These are phyloP conservation scores for Penicillium soppii DNA, from an alignment of 495 filamentous ascomycete species.

Conservation along the genomic window DNA sequence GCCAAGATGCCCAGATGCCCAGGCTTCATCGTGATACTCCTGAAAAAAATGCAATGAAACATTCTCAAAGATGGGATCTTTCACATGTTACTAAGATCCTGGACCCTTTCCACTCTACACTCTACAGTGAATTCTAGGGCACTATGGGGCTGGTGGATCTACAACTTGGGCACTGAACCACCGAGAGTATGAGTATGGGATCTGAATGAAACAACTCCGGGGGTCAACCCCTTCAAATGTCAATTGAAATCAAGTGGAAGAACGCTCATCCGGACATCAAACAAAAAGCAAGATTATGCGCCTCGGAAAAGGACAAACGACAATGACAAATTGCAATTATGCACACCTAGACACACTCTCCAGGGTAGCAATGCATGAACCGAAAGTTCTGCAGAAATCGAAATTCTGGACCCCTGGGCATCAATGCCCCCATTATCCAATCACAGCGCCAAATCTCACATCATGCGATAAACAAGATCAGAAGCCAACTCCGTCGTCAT, in stretches of 20 bases:
- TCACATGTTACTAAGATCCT: not conserved
- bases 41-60: not conserved
- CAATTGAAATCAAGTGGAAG: not conserved
- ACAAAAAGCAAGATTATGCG: slow-evolving; percentile 11
- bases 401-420: slow-evolving; percentile 3
- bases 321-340: slow-evolving; percentile 9
- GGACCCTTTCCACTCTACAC: not conserved
- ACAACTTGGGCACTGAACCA: no score
- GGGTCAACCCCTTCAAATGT: not conserved
- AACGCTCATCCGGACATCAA: not conserved
- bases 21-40: slow-evolving; percentile 6
- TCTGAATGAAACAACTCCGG: not conserved
- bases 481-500: slow-evolving; percentile 43
- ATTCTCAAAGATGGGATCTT: not conserved
- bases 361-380: slow-evolving; percentile 7
- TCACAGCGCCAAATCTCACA: slow-evolving; percentile 23
- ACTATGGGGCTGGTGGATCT: no score
- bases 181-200: no score
- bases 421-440: not conserved
- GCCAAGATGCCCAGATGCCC: slow-evolving; percentile 14
- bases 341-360: slow-evolving; percentile 4
- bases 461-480: slow-evolving; percentile 50
- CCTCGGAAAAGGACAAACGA: no score
- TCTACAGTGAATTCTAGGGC: no score
- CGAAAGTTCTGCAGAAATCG: slow-evolving; percentile 1